These are phyloP conservation scores for Posidonia oceanica DNA, from an alignment of 116 monocot genomes.

Conservation along the genomic window DNA sequence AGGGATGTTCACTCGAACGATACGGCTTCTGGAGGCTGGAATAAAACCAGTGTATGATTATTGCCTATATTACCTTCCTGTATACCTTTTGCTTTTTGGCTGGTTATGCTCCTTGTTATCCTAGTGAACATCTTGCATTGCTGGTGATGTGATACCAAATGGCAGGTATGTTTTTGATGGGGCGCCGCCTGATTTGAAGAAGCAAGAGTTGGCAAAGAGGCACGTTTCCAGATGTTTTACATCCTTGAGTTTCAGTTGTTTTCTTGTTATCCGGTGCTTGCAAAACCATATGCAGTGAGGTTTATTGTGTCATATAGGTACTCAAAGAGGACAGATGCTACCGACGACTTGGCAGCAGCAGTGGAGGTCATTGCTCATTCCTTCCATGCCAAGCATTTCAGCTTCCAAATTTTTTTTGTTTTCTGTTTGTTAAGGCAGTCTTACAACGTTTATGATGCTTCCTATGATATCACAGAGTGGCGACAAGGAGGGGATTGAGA, in stretches of 20 bases:
- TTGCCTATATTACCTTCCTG: not conserved
- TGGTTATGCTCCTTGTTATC: not conserved
- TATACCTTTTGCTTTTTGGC: not conserved
- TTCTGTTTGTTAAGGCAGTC: not conserved
- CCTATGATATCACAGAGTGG: slow-evolving; percentile 48
- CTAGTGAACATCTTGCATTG: not conserved
- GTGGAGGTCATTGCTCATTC: slow-evolving; percentile 49
- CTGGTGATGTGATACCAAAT: not conserved
- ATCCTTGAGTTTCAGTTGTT: not conserved
- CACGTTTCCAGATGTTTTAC: not conserved
- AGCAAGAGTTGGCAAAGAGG: slow-evolving; percentile 96
- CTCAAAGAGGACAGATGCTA: slow-evolving; percentile 92
- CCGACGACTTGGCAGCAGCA: slow-evolving; percentile 61
- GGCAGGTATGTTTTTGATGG: slow-evolving; percentile 98
- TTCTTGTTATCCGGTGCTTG: not conserved
- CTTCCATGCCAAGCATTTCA: not conserved
- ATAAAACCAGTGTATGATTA: slow-evolving; percentile 83
- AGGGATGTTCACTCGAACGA: slow-evolving; percentile 94
- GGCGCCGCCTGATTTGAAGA: slow-evolving; percentile 93
- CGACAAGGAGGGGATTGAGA: slow-evolving; percentile 85
- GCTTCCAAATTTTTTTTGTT: not conserved
- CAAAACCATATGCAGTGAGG: not conserved
- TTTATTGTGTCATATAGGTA: slow-evolving; percentile 21
- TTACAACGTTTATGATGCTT: not conserved
- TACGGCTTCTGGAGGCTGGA: slow-evolving; percentile 91